Evolutionary conservation across 768 basidiomycete species (phyloP).

Genomic region (Lentinus brumalis): DNA sequence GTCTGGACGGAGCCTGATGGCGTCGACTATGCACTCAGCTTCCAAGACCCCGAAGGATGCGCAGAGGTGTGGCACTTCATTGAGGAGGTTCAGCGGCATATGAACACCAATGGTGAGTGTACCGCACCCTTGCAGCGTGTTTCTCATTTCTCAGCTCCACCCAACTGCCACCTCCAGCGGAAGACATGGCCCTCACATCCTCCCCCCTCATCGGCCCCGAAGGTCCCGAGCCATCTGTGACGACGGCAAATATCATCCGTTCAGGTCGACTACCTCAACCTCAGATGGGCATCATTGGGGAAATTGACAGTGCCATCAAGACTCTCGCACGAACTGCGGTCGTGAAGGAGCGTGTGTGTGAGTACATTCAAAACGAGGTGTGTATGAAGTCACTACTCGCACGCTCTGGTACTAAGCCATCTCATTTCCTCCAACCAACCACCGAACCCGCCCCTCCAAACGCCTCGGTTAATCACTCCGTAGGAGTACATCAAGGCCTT

Average conservation of each 20-base stretch:
- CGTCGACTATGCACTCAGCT: conserved; percentile 94
- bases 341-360: conserved; percentile 84
- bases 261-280: conserved; percentile 77
- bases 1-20: conserved; percentile 98
- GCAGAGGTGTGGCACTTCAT: conserved; percentile 98
- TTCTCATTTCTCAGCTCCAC: conserved; percentile 13
- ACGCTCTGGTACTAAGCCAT: background rate
- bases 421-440: no score
- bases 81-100: conserved; percentile 84
- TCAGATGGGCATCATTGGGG: conserved; percentile 71
- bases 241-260: conserved; percentile 66
- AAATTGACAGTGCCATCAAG: conserved; percentile 81
- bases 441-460: background rate
- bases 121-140: background rate
- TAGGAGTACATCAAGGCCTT: conserved; percentile 89
- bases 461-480: conserved; percentile 13
- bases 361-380: conserved; percentile 86
- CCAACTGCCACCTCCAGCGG: conserved; percentile 38
- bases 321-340: conserved; percentile 67
- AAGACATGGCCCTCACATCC: conserved; percentile 50
- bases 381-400: conserved; percentile 30
- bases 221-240: conserved; percentile 58
- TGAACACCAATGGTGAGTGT: conserved; percentile 62
- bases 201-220: conserved; percentile 65
- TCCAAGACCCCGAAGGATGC: conserved; percentile 95